phyloP scores from a whole-genome alignment of 352 stramenopile genomes.

The Phytophthora citrophthora region DNA sequence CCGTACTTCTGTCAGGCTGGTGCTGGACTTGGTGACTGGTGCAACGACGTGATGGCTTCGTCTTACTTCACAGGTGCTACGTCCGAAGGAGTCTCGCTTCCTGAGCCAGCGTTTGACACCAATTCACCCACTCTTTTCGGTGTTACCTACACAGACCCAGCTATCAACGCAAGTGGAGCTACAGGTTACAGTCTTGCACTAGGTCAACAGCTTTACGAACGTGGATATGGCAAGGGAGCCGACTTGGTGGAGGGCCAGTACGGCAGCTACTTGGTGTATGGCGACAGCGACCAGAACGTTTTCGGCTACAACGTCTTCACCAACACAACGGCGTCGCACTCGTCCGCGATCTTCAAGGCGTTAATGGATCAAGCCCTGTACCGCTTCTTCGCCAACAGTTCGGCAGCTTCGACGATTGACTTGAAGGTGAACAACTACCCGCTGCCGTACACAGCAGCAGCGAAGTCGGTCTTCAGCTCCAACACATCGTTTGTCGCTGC shows the following conservation, averaged over 20 bases:
- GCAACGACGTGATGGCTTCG: constrained; percentile 39
- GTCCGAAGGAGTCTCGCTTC: constrained; percentile 25
- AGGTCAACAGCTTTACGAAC: constrained; percentile 58
- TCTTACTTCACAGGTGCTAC: constrained; percentile 46
- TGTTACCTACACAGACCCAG: constrained; percentile 58
- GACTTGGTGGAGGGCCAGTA: constrained; percentile 44
- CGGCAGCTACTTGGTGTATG: constrained; percentile 55
- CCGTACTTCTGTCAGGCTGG: constrained; percentile 51
- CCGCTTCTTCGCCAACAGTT: constrained; percentile 53
- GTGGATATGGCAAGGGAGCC: constrained; percentile 40
- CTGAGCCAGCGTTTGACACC: constrained; percentile 37
- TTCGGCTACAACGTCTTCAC: constrained; percentile 70
- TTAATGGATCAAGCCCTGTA: constrained; percentile 69
- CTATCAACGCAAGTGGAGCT: constrained; percentile 49
- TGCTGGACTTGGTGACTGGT: constrained; percentile 39
- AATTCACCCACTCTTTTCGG: constrained; percentile 59
- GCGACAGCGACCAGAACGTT: constrained; percentile 43
- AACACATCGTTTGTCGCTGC: constrained; percentile 57
- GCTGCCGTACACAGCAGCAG: constrained; percentile 47
- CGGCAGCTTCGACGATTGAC: constrained; percentile 37
- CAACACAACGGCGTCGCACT: constrained; percentile 67
- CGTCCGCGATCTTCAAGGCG: constrained; percentile 63
- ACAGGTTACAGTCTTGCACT: constrained; percentile 53
- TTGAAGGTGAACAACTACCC: constrained; percentile 51
- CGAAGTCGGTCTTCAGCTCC: constrained; percentile 44